Conservation (phyloP, 805 yeast species). For the Sugiyamaella lignohabitans region DNA sequence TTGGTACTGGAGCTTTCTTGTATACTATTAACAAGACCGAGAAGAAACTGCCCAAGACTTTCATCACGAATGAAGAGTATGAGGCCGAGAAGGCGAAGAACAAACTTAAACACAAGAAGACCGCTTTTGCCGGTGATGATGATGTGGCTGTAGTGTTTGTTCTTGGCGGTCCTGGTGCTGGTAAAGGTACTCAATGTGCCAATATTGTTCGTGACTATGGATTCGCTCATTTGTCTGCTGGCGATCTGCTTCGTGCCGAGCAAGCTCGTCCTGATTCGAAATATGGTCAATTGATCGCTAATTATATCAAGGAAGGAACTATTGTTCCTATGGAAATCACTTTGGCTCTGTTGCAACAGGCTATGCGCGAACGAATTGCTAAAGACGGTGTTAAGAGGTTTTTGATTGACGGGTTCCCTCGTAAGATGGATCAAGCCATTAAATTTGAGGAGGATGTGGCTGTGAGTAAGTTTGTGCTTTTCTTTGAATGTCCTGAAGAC, state of each 20-base stretch:
- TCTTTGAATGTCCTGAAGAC: conserved; percentile 58
- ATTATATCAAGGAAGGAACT: conserved; percentile 76
- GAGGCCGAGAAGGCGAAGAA: conserved; percentile 30
- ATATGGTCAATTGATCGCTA: conserved; percentile 78
- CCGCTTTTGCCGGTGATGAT: conserved; percentile 48
- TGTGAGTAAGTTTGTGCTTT: conserved; percentile 32
- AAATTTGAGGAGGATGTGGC: conserved; percentile 73
- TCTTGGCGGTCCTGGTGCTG: conserved; percentile 96
- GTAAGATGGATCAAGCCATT: conserved; percentile 96
- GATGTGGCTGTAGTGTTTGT: conserved; percentile 80
- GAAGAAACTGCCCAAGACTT: conserved; percentile 23
- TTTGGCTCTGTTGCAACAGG: conserved; percentile 70
- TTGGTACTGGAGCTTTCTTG: conserved; percentile 31
- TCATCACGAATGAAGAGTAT: conserved; percentile 32
- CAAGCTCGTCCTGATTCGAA: conserved; percentile 76
- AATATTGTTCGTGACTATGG: conserved; percentile 72
- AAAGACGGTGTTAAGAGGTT: conserved; percentile 56
- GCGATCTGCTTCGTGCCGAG: conserved; percentile 90
- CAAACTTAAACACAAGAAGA: conserved; percentile 12
- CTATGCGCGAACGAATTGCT: conserved; percentile 47
- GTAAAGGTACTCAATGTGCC: conserved; percentile 95
- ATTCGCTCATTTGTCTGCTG: conserved; percentile 91
- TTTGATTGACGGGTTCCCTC: conserved; percentile 92
- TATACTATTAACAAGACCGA: conserved; percentile 27
- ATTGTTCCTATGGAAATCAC: conserved; percentile 95